Evolutionary conservation across 2,329 filamentous ascomycete species (phyloP).

Genomic region (Coniochaeta sp.): DNA sequence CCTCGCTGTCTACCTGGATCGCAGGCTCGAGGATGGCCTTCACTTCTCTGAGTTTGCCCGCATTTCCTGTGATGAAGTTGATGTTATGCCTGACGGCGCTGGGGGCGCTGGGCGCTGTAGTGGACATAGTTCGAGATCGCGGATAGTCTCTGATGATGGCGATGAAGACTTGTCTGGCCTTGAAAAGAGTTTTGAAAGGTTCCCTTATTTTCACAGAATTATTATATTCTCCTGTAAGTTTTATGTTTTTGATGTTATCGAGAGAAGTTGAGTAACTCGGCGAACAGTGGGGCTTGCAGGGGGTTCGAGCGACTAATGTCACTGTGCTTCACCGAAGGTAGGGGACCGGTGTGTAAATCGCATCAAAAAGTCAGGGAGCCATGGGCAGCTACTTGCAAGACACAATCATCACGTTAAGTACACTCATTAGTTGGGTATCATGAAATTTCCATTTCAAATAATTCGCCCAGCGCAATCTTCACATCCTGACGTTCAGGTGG

Average conservation of each 20-base stretch:
- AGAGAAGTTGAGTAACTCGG: neutral
- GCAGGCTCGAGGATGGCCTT: conserved; percentile 72
- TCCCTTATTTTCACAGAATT: neutral
- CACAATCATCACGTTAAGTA: too few relatives aligned
- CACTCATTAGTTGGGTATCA: neutral
- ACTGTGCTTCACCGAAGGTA: neutral
- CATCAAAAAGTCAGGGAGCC: neutral
- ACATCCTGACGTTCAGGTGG: neutral
- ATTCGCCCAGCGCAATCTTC: neutral
- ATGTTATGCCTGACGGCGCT: conserved; percentile 33
- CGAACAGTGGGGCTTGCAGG: neutral
- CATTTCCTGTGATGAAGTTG: conserved; percentile 95
- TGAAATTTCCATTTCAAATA: neutral
- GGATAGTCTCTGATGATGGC: conserved; percentile 15
- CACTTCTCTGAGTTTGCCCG: conserved; percentile 88
- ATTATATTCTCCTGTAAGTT: neutral
- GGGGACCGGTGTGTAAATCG: neutral
- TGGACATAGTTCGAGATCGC: conserved; percentile 32
- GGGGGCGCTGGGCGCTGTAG: conserved; percentile 10
- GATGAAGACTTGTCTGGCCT: neutral
- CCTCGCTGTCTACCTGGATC: conserved; percentile 66
- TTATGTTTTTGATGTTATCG: neutral
- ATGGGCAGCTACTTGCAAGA: neutral
- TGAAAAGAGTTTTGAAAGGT: neutral
- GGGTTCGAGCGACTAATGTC: too few relatives aligned